phyloP scores from a whole-genome alignment of 768 basidiomycete genomes.

The Serendipita sp. region DNA sequence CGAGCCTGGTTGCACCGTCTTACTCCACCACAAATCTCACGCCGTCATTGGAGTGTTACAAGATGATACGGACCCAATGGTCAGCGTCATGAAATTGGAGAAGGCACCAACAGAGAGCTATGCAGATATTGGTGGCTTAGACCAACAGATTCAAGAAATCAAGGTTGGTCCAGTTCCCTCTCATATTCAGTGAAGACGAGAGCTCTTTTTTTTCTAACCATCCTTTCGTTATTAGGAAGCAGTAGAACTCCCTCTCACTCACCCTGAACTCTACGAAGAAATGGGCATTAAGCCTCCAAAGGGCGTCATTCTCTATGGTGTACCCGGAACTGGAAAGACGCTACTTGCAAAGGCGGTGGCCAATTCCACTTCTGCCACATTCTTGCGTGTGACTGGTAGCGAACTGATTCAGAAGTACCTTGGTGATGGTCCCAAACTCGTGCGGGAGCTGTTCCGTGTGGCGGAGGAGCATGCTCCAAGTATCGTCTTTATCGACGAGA shows the following conservation, averaged over 20 bases:
- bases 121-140: constrained; percentile 94
- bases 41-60: constrained; percentile 89
- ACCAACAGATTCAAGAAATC: constrained; percentile 96
- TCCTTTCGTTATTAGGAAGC: constrained; percentile 50
- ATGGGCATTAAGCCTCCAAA: constrained; percentile 99
- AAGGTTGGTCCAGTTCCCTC: constrained; percentile 40
- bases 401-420: constrained; percentile 99
- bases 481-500: constrained; percentile 99
- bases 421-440: constrained; percentile 95
- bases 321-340: constrained; percentile 96
- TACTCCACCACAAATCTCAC: constrained; percentile 92
- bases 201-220: not conserved
- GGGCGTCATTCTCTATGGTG: constrained; percentile 97
- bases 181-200: not conserved
- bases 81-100: constrained; percentile 97
- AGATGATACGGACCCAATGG: constrained; percentile 90
- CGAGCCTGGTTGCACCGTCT: constrained; percentile 88
- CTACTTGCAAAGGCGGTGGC: constrained; percentile 94
- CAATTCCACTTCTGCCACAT: constrained; percentile 95
- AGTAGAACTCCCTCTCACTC: constrained; percentile 91
- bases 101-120: constrained; percentile 99
- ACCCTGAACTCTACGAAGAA: constrained; percentile 97
- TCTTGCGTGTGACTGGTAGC: constrained; percentile 91
- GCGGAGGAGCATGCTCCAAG: constrained; percentile 97
- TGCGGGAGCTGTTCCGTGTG: constrained; percentile 90